Base-by-base conservation (phyloP, 352 stramenopile species). In the Phytophthora hibernalis region DNA sequence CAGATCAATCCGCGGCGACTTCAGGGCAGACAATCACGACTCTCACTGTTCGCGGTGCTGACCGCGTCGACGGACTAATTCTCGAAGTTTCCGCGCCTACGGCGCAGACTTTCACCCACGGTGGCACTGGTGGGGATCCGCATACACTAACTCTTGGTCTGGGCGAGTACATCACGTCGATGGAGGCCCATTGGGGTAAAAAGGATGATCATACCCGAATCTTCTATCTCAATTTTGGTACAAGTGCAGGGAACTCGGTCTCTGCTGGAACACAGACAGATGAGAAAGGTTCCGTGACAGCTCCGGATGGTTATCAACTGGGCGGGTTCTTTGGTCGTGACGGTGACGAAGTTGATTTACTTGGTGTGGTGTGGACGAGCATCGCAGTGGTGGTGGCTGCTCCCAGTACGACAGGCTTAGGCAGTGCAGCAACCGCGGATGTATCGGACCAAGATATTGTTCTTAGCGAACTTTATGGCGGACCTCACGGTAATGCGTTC, bases 301-400 rank as follows among this genome's bases (percentile, higher is more conserved):
- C 64, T 13, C 64, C 64, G 0, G 50, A 56, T 12, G 64, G 64
- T 1, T 72, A 68, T 43, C 57, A 72, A 22, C 21, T 72, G 2
- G 64, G 64, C 5, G 57, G 64, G 10, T 68, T 72, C 26, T 72
- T 72, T 52, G 64, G 64, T 20, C 64, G 64, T 11, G 64, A 68
- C 13, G 64, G 64, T 6, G 64, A 72, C 7, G 64, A 72, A 26
- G 64, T 72, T n/a, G 64, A 72, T 38, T 21, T 68, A 0, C 26
- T 72, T 18, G 64, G 64, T 44, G 57, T 58, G 6, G 58, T 72
- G 24, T 72, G 64, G 64, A 68, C 64, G n/a, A 72, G 58, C 31
- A 68, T 72, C 31, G 44, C 54, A 2, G 20, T 48, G n/a, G 61
- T 70, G 13, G 20, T 52, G 13, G 52, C 43, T 13, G 24, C 44